Conservation (phyloP, 139 green algal genomes). For the Haematococcus sp. region DNA sequence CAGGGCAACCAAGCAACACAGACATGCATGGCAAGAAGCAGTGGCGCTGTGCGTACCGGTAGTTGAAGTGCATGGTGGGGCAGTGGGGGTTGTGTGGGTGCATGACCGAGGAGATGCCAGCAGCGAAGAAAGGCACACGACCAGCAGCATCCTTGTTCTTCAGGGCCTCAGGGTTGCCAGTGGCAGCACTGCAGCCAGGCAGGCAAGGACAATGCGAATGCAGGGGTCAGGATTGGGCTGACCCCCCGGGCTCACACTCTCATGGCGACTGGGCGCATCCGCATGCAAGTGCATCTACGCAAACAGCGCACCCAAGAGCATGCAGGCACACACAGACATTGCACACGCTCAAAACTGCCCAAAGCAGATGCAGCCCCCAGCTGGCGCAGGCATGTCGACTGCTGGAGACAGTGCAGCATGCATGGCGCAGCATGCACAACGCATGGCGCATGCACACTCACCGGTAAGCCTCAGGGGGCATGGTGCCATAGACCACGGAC, state of each 20-base stretch:
- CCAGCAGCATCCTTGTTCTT: constrained; percentile 35
- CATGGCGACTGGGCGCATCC: no score
- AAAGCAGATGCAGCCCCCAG: no score
- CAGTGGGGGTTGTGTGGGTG: constrained; percentile 95
- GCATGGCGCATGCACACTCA: constrained; percentile 1
- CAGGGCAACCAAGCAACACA: neutral
- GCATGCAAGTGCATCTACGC: no score
- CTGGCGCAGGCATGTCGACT: no score
- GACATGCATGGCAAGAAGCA: neutral
- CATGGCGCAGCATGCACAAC: no score
- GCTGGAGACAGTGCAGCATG: no score
- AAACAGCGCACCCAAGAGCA: no score
- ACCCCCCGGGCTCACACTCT: no score
- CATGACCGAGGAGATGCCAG: constrained; percentile 96
- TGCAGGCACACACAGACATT: no score
- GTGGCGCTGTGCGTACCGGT: constrained; percentile 61
- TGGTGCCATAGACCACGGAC: constrained; percentile 95
- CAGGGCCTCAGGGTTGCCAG: constrained; percentile 37
- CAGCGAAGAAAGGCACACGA: constrained; percentile 97
- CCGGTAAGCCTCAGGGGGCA: constrained; percentile 95
- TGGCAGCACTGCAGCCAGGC: constrained; percentile 63
- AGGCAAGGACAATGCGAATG: constrained; percentile 3
- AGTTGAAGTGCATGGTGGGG: constrained; percentile 99
- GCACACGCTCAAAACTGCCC: no score
- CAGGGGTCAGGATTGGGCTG: neutral